Evolutionary conservation across 495 filamentous ascomycete species (phyloP).

Genomic region (Aspergillus kassunensis): DNA sequence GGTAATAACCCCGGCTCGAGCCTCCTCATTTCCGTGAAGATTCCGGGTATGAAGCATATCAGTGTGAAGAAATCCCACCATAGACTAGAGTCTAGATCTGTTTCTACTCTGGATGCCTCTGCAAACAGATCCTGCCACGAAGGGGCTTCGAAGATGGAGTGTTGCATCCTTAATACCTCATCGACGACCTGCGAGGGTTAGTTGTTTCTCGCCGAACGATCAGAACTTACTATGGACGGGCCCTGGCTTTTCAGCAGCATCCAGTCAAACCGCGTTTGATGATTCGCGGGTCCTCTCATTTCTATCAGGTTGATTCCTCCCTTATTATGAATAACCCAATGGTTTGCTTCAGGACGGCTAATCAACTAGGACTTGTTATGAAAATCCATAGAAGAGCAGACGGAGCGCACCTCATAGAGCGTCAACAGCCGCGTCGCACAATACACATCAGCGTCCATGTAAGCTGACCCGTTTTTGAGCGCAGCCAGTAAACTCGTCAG

Average conservation of each 20-base stretch:
- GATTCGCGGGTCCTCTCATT: conserved; percentile 5
- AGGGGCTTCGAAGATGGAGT: conserved; percentile 4
- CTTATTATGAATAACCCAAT: conserved; percentile 11
- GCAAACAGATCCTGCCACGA: conserved; percentile 2
- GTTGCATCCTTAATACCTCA: conserved; percentile 4
- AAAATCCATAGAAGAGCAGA: background rate
- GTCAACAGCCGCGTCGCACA: conserved; percentile 7
- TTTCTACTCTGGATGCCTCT: background rate
- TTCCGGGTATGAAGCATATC: conserved; percentile 3
- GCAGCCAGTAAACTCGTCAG: conserved; percentile 1
- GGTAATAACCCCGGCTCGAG: background rate
- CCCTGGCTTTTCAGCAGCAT: conserved; percentile 10
- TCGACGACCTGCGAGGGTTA: conserved; percentile 3
- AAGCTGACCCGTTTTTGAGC: background rate
- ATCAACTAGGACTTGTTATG: background rate
- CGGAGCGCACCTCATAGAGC: conserved; percentile 6
- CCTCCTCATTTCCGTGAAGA: conserved; percentile 1
- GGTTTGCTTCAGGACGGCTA: conserved; percentile 3
- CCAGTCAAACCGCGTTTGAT: conserved; percentile 8
- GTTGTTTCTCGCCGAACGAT: background rate
- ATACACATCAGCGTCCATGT: conserved; percentile 3
- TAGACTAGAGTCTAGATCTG: conserved; percentile 2
- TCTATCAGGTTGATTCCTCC: conserved; percentile 10
- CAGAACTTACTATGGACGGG: conserved; percentile 8
- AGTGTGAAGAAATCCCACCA: conserved; percentile 11